A percentile compares a stretch with the other conserved stretches of the same genome.
Evolutionary conservation across 352 stramenopile genomes (phyloP).

Genomic region (Aphanomyces astaci): DNA sequence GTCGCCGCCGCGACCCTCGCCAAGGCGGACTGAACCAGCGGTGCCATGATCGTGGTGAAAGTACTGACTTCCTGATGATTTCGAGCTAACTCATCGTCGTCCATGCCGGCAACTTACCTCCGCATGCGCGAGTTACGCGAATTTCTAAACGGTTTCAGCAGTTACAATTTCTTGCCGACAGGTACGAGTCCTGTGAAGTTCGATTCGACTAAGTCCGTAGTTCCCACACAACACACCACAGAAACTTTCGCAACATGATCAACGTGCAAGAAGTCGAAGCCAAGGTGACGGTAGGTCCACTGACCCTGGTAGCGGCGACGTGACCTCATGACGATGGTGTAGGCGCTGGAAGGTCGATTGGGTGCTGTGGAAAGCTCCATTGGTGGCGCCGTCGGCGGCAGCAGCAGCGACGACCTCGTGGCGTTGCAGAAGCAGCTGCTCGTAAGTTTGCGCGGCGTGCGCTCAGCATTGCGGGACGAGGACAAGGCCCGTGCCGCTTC

Average conservation of each 20-base stretch:
- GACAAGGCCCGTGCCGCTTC: neutral
- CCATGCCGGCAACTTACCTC: too few species aligned
- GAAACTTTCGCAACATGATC: neutral
- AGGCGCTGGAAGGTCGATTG: neutral
- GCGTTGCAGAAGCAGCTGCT: conserved; percentile 1
- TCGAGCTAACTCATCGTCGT: neutral
- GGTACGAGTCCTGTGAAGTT: neutral
- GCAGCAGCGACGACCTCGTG: neutral
- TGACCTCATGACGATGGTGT: neutral
- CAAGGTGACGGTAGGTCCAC: conserved; percentile 1
- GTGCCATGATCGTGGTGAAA: conserved; percentile 3
- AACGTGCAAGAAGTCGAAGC: neutral
- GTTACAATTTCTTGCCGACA: too few species aligned
- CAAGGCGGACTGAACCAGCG: neutral
- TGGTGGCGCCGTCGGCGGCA: neutral
- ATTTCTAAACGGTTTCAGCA: too few species aligned
- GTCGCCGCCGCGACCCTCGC: neutral
- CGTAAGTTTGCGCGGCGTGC: conserved; percentile 40
- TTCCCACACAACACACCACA: neutral
- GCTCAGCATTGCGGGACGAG: conserved; percentile 38
- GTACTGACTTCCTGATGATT: neutral
- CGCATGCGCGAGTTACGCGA: too few species aligned
- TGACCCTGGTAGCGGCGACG: too few species aligned
- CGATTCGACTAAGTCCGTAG: neutral
- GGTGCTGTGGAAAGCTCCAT: conserved; percentile 1